phyloP scores from a whole-genome alignment of 2,329 filamentous ascomycete species.

The Canariomyces notabilis region DNA sequence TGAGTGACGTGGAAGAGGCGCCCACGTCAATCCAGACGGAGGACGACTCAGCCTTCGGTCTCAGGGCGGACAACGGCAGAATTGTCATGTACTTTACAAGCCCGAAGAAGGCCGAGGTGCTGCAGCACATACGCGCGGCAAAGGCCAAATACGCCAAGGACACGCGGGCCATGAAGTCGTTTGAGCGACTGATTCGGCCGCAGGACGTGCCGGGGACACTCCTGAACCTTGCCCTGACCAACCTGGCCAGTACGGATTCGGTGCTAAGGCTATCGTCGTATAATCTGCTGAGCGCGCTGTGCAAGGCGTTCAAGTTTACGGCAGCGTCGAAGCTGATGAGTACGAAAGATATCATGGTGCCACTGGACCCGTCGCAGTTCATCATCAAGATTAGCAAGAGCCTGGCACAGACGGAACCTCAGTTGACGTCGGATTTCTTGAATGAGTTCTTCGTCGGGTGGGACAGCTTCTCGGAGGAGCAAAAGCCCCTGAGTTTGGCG shows the following conservation, averaged over 20 bases:
- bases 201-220: conserved; percentile 67
- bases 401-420: conserved; percentile 58
- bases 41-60: conserved; percentile 62
- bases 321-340: conserved; percentile 57
- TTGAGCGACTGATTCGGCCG: conserved; percentile 61
- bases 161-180: conserved; percentile 52
- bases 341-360: conserved; percentile 59
- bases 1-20: conserved; percentile 63
- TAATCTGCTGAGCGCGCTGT: conserved; percentile 62
- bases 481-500: conserved; percentile 60
- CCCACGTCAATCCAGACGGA: conserved; percentile 59
- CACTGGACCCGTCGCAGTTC: conserved; percentile 58
- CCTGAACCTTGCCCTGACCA: conserved; percentile 62
- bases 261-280: conserved; percentile 59
- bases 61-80: conserved; percentile 64
- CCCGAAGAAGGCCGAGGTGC: conserved; percentile 56
- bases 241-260: conserved; percentile 58
- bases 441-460: conserved; percentile 71
- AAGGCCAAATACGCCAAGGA: conserved; percentile 63
- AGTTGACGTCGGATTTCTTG: conserved; percentile 63
- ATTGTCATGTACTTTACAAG: conserved; percentile 70
- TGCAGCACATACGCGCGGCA: conserved; percentile 58
- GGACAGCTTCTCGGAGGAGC: conserved; percentile 64
- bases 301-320: conserved; percentile 62
- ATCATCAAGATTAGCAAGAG: conserved; percentile 62